Evolutionary conservation across 2,329 filamentous ascomycete species (phyloP).

Genomic region (Botrytis elliptica): DNA sequence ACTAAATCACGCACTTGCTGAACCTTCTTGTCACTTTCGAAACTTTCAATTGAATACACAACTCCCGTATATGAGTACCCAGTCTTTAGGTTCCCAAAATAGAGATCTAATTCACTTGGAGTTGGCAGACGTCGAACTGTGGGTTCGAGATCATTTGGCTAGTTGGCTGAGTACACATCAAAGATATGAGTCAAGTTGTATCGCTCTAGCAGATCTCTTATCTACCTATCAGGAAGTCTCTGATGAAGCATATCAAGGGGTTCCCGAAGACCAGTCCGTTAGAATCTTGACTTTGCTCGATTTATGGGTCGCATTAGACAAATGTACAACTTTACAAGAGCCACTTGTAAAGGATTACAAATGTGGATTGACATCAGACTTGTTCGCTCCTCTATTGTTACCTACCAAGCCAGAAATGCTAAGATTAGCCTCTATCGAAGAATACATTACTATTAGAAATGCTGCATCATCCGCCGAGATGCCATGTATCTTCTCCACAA

Average conservation of each 20-base stretch:
- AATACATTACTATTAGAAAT: conserved; percentile 42
- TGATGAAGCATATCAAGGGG: conserved; percentile 38
- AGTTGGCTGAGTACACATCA: conserved; percentile 25
- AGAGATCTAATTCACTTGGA: conserved; percentile 9
- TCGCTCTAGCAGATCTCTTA: conserved; percentile 38
- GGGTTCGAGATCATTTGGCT: conserved; percentile 46
- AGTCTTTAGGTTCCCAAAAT: too few relatives aligned
- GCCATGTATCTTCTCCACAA: conserved; percentile 42
- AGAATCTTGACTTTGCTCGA: conserved; percentile 58
- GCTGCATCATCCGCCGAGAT: not conserved
- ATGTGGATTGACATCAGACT: conserved; percentile 43
- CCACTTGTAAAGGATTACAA: conserved; percentile 48
- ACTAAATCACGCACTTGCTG: not conserved
- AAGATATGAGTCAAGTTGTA: conserved; percentile 34
- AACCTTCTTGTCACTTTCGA: too few relatives aligned
- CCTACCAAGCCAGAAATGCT: conserved; percentile 46
- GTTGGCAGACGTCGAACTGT: conserved; percentile 48
- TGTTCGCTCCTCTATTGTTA: conserved; percentile 49
- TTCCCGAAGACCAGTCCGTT: conserved; percentile 50
- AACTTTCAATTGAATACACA: too few relatives aligned
- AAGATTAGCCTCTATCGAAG: conserved; percentile 48
- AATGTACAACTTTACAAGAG: conserved; percentile 42
- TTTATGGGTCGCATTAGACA: conserved; percentile 59
- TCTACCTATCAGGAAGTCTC: conserved; percentile 40
- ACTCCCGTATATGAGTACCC: too few relatives aligned